Evolutionary conservation across 2,329 filamentous ascomycete genomes (phyloP), one percentile per base, ranked within the genome.

Genomic region (Fusarium paranaense): DNA sequence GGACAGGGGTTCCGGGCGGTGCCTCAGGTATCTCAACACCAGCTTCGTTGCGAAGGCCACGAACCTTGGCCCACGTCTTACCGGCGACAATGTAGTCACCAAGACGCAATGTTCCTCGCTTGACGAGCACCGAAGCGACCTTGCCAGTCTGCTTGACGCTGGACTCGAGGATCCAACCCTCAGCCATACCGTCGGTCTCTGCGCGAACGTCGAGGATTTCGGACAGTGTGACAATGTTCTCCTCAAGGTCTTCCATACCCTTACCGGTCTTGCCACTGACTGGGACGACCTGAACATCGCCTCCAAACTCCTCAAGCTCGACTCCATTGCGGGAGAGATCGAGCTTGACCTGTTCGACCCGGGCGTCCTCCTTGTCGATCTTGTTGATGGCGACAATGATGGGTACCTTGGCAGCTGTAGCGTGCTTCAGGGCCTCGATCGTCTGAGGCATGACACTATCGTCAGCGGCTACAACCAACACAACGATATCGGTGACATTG

Each of bases 311-410:
- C 84, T 99, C 97, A 64, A 99, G 93, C 77, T 98, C 93, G 33
- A 99, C 91, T 9, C 94, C 95, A 78, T 98, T 89, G 3, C 91
- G 88, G 10, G 94, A 91, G 27, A 99, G 90, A 81, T 98, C 97
- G 65, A 92, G 88, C 84, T 98, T 98, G 71, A 98, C 95, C 57
- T 91, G 90, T 47, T 98, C 93, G 13, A 95, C 85, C 61, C 95
- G 90, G 6, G 94, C 92, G 69, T 94, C 93, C 69, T 93, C 91
- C 83, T 97, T 98, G 85, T 99, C 97, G 61, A 98, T 90, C 84
- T 99, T 99, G 86, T 97, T 99, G 84, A 98, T 96, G 18, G 97
- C 97, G 60, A 99, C 97, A 67, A 99, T 98, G 59, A 99, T 96
- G 6, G 97, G 96, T 1, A 98, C 97, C 70, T 93, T 93, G 60